Base-by-base conservation (phyloP, 1,139 yeast species). In the Candida sp. region DNA sequence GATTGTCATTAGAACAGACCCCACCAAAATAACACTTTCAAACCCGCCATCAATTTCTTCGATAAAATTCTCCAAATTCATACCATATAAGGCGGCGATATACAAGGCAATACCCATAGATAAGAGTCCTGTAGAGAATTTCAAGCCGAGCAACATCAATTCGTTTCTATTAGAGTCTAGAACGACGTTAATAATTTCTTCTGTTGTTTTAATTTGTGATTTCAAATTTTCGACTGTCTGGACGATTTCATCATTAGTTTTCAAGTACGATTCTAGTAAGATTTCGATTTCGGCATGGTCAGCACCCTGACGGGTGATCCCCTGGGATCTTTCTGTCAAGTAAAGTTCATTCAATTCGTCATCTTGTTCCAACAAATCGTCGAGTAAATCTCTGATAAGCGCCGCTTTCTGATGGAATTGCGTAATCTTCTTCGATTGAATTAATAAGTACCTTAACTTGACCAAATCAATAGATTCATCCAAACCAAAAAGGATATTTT, bases 1-100 rank as follows among this genome's bases (percentile, higher is more conserved):
- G 0, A 56, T 38, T 2, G 59, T 37, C 39, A 72, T 56, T 4
- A 64, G 43, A 1, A 68, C 41, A 8, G 63, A 48, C 25, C 75
- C 64, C 3, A 60, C 38, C 1, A 51, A 52, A 3, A 69, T 62
- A 2, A 71, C 64, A 3, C 57, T 41, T 44, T 70, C 73, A 49
- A 73, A 70, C 3, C 78, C 79, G 42, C 71, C 63, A 21, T 70
- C 61, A 2, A 86, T 73, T 29, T 90, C 96, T 60, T 93, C 99
- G 9, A 91, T 82, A 57, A 83, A 89, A 60, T 91, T 93, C 56
- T 87, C 88, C 60, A 93, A 69, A 61, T 93, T 93, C 99, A 68
- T 73, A 21, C 79, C 79, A 49, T 72, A 73, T 33, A 72, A 52
- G 0, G 78, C 73, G 2, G 75, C 69, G 12, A 70, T 50, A 48